Evolutionary conservation across 2,329 filamentous ascomycete genomes (phyloP).

Genomic region (Exophiala alcalophila): DNA sequence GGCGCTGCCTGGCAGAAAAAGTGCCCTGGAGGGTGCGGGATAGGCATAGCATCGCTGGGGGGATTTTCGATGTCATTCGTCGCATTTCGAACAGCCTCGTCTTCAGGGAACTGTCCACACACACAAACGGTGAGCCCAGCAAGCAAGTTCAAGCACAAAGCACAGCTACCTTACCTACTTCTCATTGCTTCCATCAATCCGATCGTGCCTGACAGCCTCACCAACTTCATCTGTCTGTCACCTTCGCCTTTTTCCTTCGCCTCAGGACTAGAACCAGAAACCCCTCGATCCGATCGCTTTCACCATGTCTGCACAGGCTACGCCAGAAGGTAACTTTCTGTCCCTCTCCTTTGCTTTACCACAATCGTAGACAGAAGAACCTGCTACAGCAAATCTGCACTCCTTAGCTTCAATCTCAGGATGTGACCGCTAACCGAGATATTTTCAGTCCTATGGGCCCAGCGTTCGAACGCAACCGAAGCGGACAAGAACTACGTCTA

Average conservation of each 20-base stretch:
- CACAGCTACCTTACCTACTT: constrained; percentile 12
- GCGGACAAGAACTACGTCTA: constrained; percentile 90
- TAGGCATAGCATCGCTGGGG: constrained; percentile 6
- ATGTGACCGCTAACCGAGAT: too few relatives aligned
- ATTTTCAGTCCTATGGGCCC: constrained; percentile 93
- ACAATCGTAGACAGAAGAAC: not conserved
- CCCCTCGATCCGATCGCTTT: constrained; percentile 6
- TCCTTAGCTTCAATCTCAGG: too few relatives aligned
- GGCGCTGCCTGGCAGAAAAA: too few relatives aligned
- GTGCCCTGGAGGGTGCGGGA: too few relatives aligned
- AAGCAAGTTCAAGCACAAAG: constrained; percentile 8
- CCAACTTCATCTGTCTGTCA: constrained; percentile 4
- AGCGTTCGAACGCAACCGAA: constrained; percentile 81
- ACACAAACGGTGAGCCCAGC: constrained; percentile 14
- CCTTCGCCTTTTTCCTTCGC: constrained; percentile 6
- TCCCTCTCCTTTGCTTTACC: constrained; percentile 30
- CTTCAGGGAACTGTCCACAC: constrained; percentile 12
- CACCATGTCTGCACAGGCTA: constrained; percentile 38
- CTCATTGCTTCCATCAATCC: constrained; percentile 25
- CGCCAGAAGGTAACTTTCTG: constrained; percentile 47
- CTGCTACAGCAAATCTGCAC: too few relatives aligned
- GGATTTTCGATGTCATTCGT: constrained; percentile 29
- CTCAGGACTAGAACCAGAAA: constrained; percentile 8
- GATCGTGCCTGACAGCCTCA: constrained; percentile 28
- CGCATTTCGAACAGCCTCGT: constrained; percentile 27